Conservation (phyloP, 192 early-diverging fungal species). For the Coemansia brasiliensis region DNA sequence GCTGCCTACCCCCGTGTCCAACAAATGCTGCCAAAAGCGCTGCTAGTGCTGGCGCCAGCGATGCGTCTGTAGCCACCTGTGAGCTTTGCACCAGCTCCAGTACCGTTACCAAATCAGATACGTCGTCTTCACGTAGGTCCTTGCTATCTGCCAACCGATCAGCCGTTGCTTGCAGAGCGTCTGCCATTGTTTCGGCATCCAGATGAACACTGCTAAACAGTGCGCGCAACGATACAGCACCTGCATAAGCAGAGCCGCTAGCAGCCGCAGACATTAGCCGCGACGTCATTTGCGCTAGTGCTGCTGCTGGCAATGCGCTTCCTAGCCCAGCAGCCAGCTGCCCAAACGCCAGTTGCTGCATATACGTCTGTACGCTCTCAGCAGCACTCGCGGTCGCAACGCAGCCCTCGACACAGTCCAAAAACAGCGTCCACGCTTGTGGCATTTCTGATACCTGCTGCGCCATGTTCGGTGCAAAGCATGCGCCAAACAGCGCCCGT, state of each 20-base stretch:
- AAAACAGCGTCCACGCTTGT: slow-evolving; percentile 23
- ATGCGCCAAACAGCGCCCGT: slow-evolving; percentile 27
- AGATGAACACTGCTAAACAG: slow-evolving; percentile 28
- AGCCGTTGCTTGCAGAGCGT: slow-evolving; percentile 20
- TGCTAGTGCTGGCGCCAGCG: slow-evolving; percentile 70
- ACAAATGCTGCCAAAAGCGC: slow-evolving; percentile 68
- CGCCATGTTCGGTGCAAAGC: slow-evolving; percentile 22
- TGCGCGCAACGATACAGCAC: slow-evolving; percentile 24
- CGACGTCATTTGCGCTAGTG: slow-evolving; percentile 13
- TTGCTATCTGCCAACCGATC: slow-evolving; percentile 22
- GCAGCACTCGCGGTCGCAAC: background rate
- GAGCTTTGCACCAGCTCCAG: slow-evolving; percentile 79
- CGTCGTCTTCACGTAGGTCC: background rate
- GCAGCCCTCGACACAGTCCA: slow-evolving; percentile 23
- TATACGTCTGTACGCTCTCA: slow-evolving; percentile 24
- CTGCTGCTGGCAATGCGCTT: slow-evolving; percentile 14
- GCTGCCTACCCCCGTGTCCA: slow-evolving; percentile 13
- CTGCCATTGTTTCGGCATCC: slow-evolving; percentile 30
- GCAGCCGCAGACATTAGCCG: slow-evolving; percentile 27
- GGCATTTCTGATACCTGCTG: slow-evolving; percentile 6
- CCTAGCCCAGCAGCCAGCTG: slow-evolving; percentile 21
- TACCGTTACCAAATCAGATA: slow-evolving; percentile 60
- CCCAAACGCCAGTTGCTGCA: slow-evolving; percentile 42
- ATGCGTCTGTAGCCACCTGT: slow-evolving; percentile 45
- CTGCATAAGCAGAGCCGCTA: slow-evolving; percentile 25